phyloP scores from a whole-genome alignment of 495 filamentous ascomycete genomes.

The Aspergillus baeticus region DNA sequence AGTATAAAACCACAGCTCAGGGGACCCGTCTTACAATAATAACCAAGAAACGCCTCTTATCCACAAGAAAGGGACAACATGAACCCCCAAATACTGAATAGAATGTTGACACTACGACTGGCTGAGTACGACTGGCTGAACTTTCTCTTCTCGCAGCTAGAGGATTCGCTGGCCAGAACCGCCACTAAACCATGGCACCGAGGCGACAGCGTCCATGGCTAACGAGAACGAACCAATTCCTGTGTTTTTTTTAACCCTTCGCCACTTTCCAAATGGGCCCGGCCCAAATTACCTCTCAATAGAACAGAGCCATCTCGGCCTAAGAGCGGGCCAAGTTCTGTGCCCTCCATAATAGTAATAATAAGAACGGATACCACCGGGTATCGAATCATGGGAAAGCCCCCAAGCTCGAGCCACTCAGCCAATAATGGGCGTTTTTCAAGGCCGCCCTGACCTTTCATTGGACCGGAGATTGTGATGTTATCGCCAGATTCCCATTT shows the following conservation, averaged over 20 bases:
- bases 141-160: too few species aligned
- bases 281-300: background rate
- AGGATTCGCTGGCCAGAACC: background rate
- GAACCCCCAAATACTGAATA: too few species aligned
- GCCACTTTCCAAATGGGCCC: slow-evolving; percentile 1
- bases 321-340: background rate
- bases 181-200: slow-evolving; percentile 4
- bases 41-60: too few species aligned
- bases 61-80: too few species aligned
- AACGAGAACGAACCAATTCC: background rate
- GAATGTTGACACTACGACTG: too few species aligned
- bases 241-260: background rate
- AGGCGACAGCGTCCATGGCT: background rate
- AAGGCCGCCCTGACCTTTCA: background rate
- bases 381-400: background rate
- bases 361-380: background rate
- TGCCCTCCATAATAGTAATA: background rate
- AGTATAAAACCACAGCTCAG: too few species aligned
- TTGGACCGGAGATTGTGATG: slow-evolving; percentile 4
- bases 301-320: too few species aligned
- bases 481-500: background rate
- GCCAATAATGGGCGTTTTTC: too few species aligned
- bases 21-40: too few species aligned
- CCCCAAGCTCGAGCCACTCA: background rate
- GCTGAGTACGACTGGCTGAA: too few species aligned